Base-by-base conservation (phyloP, 495 filamentous ascomycete genomes). In the Penicillium desertorum region DNA sequence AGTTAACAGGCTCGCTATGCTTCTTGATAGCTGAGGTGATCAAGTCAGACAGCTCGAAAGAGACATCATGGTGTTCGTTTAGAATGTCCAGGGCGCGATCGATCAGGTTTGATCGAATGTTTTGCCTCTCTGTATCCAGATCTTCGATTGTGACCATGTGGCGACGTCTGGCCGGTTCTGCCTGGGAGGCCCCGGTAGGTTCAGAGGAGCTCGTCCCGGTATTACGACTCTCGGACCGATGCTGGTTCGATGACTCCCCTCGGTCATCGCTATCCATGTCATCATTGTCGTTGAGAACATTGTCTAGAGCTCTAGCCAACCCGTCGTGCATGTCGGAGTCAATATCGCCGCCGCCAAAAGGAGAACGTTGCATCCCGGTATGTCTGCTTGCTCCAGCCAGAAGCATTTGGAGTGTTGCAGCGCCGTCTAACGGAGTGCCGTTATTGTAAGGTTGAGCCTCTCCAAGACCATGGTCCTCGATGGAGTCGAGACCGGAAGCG, bases 61-160 rank as follows among this genome's bases (percentile, higher is more conserved):
- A 96, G 5, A 93, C 86, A 62, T 91, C 88, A 23, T 88, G 84
- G 58, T 97, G 92, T 52, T 87, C 85, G 64, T 91, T 89, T 39
- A 98, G 82, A 48, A 97, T 85, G 69, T 98, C 92, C 17, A 99
- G 79, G 56, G 86, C 94, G 34, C 90, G 89, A 62, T 96, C 91
- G 53, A 97, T 92, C 43, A 98, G 74, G 52, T 89, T 87, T 8
- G 84, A 79, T 30, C 90, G 82, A 45, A 98, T 76, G 11, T 79
- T 80, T 20, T 81, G 80, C 37, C 95, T 86, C 68, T 90, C 86
- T 29, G 83, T 80, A 56, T 97, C 89, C 23, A 99, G 76, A 65
- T 95, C 90, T 56, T 98, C 91, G 47, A 92, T 74, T 0, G 90
- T 91, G 20, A 81, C 68, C 22, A 77, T 64, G 29, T 77, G 69